Conservation (phyloP, 768 basidiomycete genomes). For the Russula olivacea region DNA sequence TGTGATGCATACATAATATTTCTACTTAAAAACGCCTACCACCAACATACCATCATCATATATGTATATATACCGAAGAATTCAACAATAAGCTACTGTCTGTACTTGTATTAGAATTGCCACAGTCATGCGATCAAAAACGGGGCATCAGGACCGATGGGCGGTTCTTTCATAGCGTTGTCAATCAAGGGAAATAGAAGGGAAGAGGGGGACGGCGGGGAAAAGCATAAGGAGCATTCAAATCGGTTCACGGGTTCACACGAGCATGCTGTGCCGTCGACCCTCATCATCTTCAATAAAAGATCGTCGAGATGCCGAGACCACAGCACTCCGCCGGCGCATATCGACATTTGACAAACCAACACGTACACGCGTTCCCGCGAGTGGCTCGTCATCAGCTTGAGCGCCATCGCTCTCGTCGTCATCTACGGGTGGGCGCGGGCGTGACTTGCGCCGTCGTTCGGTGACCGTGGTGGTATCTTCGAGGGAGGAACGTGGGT, state of each 20-base stretch:
- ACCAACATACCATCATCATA: constrained; percentile 6
- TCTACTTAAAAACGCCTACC: neutral
- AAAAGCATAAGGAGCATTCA: constrained; percentile 11
- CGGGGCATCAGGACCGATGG: neutral
- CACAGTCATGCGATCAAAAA: constrained; percentile 15
- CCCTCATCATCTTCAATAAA: constrained; percentile 44
- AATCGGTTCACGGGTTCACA: constrained; percentile 31
- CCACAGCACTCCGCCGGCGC: constrained; percentile 41
- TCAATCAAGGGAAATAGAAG: neutral
- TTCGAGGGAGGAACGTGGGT: constrained; percentile 26
- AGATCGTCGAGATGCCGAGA: constrained; percentile 28
- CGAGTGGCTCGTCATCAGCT: constrained; percentile 55
- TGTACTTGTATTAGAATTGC: constrained; percentile 17
- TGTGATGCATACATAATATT: neutral
- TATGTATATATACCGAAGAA: constrained; percentile 13
- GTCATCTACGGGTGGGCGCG: constrained; percentile 42
- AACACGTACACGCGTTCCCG: constrained; percentile 23
- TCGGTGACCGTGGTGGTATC: constrained; percentile 29
- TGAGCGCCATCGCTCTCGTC: constrained; percentile 65
- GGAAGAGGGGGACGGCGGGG: neutral
- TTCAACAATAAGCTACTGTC: constrained; percentile 22
- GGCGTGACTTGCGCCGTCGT: constrained; percentile 51
- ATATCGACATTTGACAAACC: constrained; percentile 54
- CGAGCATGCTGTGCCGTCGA: constrained; percentile 62
- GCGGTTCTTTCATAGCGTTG: constrained; percentile 6